A percentile compares a stretch with the other conserved stretches of the same genome.
Conservation (phyloP, 768 basidiomycete genomes). For the Boletus rubropictus region DNA sequence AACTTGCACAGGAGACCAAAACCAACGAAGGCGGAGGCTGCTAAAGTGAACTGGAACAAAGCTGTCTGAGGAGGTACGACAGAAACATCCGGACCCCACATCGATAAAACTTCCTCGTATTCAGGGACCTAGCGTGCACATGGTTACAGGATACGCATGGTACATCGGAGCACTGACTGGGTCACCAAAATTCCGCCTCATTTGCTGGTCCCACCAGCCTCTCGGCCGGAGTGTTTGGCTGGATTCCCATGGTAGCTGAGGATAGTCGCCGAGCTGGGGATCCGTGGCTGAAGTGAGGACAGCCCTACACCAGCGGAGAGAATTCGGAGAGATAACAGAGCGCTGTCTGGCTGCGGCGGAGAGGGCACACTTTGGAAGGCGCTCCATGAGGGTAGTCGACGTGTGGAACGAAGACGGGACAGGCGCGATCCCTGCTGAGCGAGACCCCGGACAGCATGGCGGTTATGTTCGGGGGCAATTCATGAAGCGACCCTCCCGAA, state of each 20-base stretch:
- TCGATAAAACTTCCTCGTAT: slow-evolving; percentile 71
- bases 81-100: slow-evolving; percentile 84
- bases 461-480: neutral
- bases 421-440: neutral
- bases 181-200: slow-evolving; percentile 79
- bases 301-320: slow-evolving; percentile 3
- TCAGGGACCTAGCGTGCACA: slow-evolving; percentile 58
- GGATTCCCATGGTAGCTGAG: slow-evolving; percentile 61
- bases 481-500: neutral
- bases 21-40: slow-evolving; percentile 53
- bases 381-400: slow-evolving; percentile 10
- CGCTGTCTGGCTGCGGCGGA: slow-evolving; percentile 2
- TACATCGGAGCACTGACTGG: slow-evolving; percentile 43
- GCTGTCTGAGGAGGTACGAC: slow-evolving; percentile 55
- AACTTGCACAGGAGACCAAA: slow-evolving; percentile 58
- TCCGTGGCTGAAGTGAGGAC: slow-evolving; percentile 33
- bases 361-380: slow-evolving; percentile 14
- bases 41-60: slow-evolving; percentile 59
- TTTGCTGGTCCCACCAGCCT: slow-evolving; percentile 73
- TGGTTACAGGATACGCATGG: slow-evolving; percentile 10
- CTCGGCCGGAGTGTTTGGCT: slow-evolving; percentile 56
- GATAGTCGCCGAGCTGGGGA: slow-evolving; percentile 70
- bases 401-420: slow-evolving; percentile 9
- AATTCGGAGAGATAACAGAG: neutral
- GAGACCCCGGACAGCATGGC: slow-evolving; percentile 21